Evolutionary conservation across 2,329 filamentous ascomycete species (phyloP).

Genomic region (Aquanectria penicillioides): DNA sequence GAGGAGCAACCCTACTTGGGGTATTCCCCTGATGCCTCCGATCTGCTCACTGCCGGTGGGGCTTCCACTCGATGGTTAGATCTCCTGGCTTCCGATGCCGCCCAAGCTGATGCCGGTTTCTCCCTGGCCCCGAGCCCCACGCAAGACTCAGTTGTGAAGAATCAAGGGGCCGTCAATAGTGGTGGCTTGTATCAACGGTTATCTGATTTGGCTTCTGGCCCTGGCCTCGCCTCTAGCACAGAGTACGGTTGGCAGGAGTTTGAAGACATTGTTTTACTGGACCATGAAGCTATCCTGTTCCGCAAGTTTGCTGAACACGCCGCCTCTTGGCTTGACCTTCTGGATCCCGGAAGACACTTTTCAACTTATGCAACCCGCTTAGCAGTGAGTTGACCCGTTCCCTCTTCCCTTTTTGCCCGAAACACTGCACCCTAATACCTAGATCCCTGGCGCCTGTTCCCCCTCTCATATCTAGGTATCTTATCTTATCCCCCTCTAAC

Average conservation of each 20-base stretch:
- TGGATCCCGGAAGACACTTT: conserved; percentile 15
- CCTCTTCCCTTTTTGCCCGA: not conserved
- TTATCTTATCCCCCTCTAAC: not conserved
- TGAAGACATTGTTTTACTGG: conserved; percentile 9
- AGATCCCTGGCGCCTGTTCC: too few relatives aligned
- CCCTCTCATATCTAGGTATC: too few relatives aligned
- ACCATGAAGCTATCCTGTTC: conserved; percentile 19
- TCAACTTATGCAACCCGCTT: conserved; percentile 20
- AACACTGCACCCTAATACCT: too few relatives aligned
- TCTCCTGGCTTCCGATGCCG: conserved; percentile 21
- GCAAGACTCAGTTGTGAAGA: conserved; percentile 9
- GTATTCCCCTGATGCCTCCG: conserved; percentile 12
- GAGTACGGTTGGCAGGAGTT: conserved; percentile 19
- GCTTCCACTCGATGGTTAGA: conserved; percentile 23
- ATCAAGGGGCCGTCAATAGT: conserved; percentile 7
- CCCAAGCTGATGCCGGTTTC: conserved; percentile 20
- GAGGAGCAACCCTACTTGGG: conserved; percentile 13
- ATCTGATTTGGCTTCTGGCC: conserved; percentile 2
- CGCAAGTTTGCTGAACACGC: conserved; percentile 21
- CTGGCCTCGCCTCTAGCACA: not conserved
- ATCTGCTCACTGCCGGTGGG: conserved; percentile 15
- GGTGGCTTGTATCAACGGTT: conserved; percentile 15
- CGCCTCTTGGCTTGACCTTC: conserved; percentile 15
- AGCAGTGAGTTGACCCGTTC: conserved; percentile 3
- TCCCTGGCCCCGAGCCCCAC: conserved; percentile 22